A percentile compares a stretch with the other conserved stretches of the same genome.
phyloP scores from a whole-genome alignment of 2,329 filamentous ascomycete genomes.

The Aureobasidium pullulans region DNA sequence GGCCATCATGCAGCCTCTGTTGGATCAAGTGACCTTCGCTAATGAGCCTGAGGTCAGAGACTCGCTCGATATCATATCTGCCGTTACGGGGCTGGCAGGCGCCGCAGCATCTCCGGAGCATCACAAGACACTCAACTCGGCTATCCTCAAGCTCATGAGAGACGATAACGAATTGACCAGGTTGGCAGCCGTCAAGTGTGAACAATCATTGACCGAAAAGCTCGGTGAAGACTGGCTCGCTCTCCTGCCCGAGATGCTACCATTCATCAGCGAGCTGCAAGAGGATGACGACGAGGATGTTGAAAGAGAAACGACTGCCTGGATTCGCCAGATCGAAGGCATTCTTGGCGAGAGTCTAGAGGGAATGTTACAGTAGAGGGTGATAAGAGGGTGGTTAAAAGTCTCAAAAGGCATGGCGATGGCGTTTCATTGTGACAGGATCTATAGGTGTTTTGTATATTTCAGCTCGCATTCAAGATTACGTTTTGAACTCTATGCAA shows the following conservation, averaged over 20 bases:
- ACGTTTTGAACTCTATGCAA: neutral
- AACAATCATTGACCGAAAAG: constrained; percentile 57
- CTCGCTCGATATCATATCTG: constrained; percentile 54
- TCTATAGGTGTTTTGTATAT: constrained; percentile 5
- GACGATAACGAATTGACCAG: constrained; percentile 64
- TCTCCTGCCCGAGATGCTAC: constrained; percentile 89
- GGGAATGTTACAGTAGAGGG: constrained; percentile 58
- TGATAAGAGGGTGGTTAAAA: neutral
- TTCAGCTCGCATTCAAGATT: neutral
- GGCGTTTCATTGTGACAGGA: neutral
- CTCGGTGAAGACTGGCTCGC: constrained; percentile 91
- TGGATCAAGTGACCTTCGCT: constrained; percentile 48
- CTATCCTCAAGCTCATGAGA: constrained; percentile 70
- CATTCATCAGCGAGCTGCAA: constrained; percentile 89
- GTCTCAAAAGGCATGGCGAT: neutral
- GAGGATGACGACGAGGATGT: constrained; percentile 95
- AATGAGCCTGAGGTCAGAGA: constrained; percentile 24
- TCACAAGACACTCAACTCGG: constrained; percentile 78
- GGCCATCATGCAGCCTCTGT: constrained; percentile 61
- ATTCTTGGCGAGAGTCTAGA: constrained; percentile 86
- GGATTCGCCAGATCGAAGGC: constrained; percentile 85
- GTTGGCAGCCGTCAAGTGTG: constrained; percentile 71
- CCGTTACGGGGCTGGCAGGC: constrained; percentile 70
- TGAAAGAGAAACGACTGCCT: constrained; percentile 78
- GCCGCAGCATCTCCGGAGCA: constrained; percentile 81